Base-by-base conservation (phyloP, 331 rosid species). In the Malus hybrid region DNA sequence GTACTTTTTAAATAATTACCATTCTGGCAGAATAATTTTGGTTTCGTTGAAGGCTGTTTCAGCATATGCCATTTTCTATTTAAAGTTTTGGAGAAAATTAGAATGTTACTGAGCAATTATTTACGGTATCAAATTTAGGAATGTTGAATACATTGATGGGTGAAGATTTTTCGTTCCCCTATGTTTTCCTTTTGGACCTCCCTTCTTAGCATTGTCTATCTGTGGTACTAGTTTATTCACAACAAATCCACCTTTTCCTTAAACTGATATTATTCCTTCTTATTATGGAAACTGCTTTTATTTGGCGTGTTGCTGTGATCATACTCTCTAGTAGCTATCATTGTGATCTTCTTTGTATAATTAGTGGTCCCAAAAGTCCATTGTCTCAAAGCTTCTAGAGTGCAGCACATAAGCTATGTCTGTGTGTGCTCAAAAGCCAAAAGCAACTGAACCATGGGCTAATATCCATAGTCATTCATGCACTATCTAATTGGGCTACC, bases 1-100 rank as follows among this genome's bases (percentile, higher is more conserved):
- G 98, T 93, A 58, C 32, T 50, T 28, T 6, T 61, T 62, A 32
- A 50, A 29, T 64, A 42, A 68, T 6, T 75, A 20, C 33, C 20
- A 22, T 34, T 24, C 55, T 30, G 55, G 11, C 20, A 52, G 22
- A 74, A 29, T 16, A 39, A 8, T 52, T 72, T 81, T 32, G 34
- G 32, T 42, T 18, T 63, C 4, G 9, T 50, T 62, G 24, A 74
- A 61, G 34, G 14, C 33, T 10, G 63, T 34, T 6, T n/a, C 34
- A 26, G 48, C 65, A n/a, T 55, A 9, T 20, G 13, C 1, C 39
- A 24, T 57, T 34, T 60, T 3, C 69, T 61, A 28, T 19, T 30
- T 62, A 18, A 73, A 44, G 22, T 19, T 28, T 3, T 29, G 15
- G 28, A 42, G 33, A 66, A 67, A 11, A 42, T 22, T 39, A 42